Percentiles rank a stretch among this genome's conserved stretches.
These are phyloP conservation scores for Scheffersomyces lignosus DNA, from an alignment of 805 yeast genomes.

Conservation along the genomic window DNA sequence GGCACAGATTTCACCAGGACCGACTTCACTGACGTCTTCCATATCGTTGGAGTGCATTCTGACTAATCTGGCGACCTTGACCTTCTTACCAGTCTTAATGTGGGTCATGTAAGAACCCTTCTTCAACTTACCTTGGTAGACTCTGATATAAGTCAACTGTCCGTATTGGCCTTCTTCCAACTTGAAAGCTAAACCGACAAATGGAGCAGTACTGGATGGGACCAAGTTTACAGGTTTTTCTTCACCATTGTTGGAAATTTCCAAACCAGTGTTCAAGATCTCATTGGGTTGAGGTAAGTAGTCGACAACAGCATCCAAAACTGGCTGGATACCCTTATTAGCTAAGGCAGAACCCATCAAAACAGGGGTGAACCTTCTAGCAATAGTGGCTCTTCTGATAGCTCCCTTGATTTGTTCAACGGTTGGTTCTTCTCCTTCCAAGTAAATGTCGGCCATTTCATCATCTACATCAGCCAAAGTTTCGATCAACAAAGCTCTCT, in stretches of 20 bases:
- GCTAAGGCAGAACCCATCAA: conserved; percentile 99
- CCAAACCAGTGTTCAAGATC: conserved; percentile 86
- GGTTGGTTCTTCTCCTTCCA: conserved; percentile 89
- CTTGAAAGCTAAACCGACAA: conserved; percentile 97
- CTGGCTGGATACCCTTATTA: conserved; percentile 93
- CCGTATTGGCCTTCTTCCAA: conserved; percentile 98
- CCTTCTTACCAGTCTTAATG: conserved; percentile 88
- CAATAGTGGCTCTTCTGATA: conserved; percentile 93
- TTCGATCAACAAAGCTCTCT: conserved; percentile 82
- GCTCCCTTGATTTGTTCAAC: conserved; percentile 82
- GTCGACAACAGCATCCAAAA: conserved; percentile 93
- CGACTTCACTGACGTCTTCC: conserved; percentile 96
- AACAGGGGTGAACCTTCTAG: conserved; percentile 97
- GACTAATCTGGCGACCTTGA: conserved; percentile 84
- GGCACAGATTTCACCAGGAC: conserved; percentile 99
- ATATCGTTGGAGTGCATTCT: conserved; percentile 99
- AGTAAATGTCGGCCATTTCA: conserved; percentile 88
- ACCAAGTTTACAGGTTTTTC: conserved; percentile 64
- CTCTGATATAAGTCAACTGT: conserved; percentile 94
- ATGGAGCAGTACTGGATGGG: conserved; percentile 74
- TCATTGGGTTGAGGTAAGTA: conserved; percentile 95
- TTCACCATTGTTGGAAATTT: conserved; percentile 60
- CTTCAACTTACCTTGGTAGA: conserved; percentile 91
- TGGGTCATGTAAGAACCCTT: conserved; percentile 89
- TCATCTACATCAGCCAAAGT: conserved; percentile 98